Conservation (phyloP, 352 stramenopile species). For the Pythium scleroteichum region DNA sequence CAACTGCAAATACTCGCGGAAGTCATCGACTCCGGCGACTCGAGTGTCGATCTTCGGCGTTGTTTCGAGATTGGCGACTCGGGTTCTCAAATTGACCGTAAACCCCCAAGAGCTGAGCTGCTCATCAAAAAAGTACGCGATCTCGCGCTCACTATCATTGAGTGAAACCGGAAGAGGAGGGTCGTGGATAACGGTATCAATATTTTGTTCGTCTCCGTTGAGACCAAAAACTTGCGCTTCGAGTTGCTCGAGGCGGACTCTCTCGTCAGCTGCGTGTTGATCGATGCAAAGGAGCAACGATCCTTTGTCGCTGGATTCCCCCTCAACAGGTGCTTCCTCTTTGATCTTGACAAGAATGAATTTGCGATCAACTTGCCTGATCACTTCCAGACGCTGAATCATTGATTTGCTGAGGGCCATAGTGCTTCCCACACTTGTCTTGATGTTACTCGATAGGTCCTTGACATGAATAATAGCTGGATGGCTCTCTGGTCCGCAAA, state of each 20-base stretch:
- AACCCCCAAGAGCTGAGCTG: constrained; percentile 86
- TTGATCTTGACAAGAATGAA: constrained; percentile 82
- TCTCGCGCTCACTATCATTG: constrained; percentile 52
- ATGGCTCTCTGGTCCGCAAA: neutral
- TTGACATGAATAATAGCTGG: neutral
- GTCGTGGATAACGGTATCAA: constrained; percentile 56
- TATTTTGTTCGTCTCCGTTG: constrained; percentile 45
- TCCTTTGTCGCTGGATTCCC: constrained; percentile 12
- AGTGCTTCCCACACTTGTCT: neutral
- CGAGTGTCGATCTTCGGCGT: constrained; percentile 77
- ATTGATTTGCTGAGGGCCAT: constrained; percentile 74
- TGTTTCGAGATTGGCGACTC: constrained; percentile 30
- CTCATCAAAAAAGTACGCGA: constrained; percentile 42
- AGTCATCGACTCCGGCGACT: constrained; percentile 65
- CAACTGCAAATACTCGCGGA: constrained; percentile 84
- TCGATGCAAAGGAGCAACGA: constrained; percentile 80
- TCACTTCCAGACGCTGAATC: constrained; percentile 64
- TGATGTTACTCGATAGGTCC: constrained; percentile 16
- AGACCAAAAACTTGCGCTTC: constrained; percentile 68
- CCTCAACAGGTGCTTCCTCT: constrained; percentile 19
- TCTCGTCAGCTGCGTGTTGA: constrained; percentile 91
- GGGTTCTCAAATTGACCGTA: constrained; percentile 39
- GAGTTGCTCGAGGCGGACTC: constrained; percentile 82
- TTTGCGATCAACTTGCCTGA: constrained; percentile 90
- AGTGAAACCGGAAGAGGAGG: constrained; percentile 54